These are phyloP conservation scores for Cucurbita maxima DNA, from an alignment of 306 rosid species.

Conservation along the genomic window DNA sequence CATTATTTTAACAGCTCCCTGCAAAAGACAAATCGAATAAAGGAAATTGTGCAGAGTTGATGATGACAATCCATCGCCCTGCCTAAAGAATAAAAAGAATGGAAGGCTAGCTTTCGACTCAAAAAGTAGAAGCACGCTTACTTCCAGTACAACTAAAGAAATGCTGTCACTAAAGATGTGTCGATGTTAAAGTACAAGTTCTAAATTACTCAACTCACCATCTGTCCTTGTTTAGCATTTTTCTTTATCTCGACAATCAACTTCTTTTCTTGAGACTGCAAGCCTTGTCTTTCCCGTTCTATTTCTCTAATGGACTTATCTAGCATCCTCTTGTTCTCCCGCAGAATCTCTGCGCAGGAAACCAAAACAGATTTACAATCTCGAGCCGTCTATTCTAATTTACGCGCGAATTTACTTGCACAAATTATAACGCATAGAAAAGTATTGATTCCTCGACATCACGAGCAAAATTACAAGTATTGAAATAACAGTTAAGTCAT, in stretches of 20 bases:
- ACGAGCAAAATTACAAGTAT: not conserved
- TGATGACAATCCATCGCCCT: not conserved
- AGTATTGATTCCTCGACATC: not conserved
- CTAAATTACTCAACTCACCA: conserved; percentile 5
- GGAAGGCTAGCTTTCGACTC: not conserved
- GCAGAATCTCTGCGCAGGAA: conserved; percentile 4
- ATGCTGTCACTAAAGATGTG: not conserved
- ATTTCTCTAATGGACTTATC: conserved; percentile 13
- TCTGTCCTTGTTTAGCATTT: conserved; percentile 16
- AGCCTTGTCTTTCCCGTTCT: conserved; percentile 13
- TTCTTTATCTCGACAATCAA: conserved; percentile 12
- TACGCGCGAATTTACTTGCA: not conserved
- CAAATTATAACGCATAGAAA: not conserved
- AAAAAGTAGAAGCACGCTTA: not conserved
- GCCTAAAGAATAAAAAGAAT: not conserved
- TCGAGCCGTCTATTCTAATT: not conserved
- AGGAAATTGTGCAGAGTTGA: not conserved
- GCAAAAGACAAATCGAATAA: conserved; percentile 1
- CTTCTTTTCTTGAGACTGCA: conserved; percentile 14
- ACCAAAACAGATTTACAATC: not conserved
- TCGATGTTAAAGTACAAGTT: not conserved
- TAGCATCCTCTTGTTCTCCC: conserved; percentile 12
- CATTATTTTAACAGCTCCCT: conserved; percentile 72
- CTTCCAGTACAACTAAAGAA: not conserved
- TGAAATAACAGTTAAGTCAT: not conserved